Evolutionary conservation across 2,329 filamentous ascomycete species (phyloP).

Genomic region (Botryosphaeria dothidea): DNA sequence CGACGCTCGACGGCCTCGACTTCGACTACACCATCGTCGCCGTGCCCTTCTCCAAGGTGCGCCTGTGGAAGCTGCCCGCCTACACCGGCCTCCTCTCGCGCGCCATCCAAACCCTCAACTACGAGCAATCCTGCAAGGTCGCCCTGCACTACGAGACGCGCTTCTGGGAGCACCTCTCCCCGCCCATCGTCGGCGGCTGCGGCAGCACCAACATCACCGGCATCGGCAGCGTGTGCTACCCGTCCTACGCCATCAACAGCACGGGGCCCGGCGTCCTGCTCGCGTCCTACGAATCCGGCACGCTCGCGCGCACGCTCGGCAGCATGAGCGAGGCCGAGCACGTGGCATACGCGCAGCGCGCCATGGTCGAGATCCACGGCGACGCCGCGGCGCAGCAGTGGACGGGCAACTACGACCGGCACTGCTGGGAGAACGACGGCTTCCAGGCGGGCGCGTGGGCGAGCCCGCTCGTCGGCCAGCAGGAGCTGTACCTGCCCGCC

Average conservation of each 20-base stretch:
- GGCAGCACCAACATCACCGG: slow-evolving; percentile 61
- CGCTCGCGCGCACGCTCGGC: slow-evolving; percentile 47
- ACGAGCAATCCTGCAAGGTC: slow-evolving; percentile 56
- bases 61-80: slow-evolving; percentile 60
- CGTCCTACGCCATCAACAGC: slow-evolving; percentile 65
- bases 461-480: slow-evolving; percentile 61
- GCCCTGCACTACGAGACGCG: slow-evolving; percentile 69
- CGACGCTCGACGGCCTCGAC: slow-evolving; percentile 47
- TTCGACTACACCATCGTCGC: slow-evolving; percentile 70
- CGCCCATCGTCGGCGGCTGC: slow-evolving; percentile 66
- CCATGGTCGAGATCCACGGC: slow-evolving; percentile 70
- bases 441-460: slow-evolving; percentile 66
- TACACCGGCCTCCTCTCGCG: slow-evolving; percentile 53
- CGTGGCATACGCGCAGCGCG: slow-evolving; percentile 62
- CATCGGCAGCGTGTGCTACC: slow-evolving; percentile 66
- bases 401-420: slow-evolving; percentile 64
- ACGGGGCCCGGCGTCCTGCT: slow-evolving; percentile 64
- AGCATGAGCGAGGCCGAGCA: slow-evolving; percentile 60
- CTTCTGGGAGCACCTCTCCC: slow-evolving; percentile 57
- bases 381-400: slow-evolving; percentile 60
- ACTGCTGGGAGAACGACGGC: slow-evolving; percentile 66
- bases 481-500: slow-evolving; percentile 69
- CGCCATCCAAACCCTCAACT: slow-evolving; percentile 52
- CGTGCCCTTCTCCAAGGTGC: slow-evolving; percentile 64
- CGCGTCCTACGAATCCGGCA: slow-evolving; percentile 57